Percentiles rank a stretch among this genome's conserved stretches.
Conservation (phyloP, 257 asterid species). For the Leptodermis oblonga region DNA sequence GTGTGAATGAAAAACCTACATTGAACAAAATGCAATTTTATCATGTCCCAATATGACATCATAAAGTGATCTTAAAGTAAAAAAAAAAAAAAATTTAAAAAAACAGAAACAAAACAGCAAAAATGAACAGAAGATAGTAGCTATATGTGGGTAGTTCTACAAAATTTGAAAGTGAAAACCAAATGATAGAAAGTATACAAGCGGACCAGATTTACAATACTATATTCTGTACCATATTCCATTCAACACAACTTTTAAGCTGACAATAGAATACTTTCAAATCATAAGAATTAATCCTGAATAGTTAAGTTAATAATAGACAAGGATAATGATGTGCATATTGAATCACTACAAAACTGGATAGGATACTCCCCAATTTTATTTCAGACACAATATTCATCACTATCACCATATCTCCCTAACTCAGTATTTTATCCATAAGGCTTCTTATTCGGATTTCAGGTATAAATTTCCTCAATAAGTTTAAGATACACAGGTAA, state of each 20-base stretch:
- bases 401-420: not conserved
- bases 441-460: not conserved
- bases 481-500: not conserved
- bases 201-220: not conserved
- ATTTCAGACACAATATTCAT: not conserved
- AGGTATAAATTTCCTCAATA: constrained; percentile 1
- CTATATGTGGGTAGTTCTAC: not conserved
- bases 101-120: not conserved
- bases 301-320: not conserved
- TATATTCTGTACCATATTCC: not conserved
- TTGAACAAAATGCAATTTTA: not conserved
- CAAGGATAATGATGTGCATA: not conserved
- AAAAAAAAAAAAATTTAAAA: not conserved
- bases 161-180: not conserved
- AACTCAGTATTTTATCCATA: not conserved
- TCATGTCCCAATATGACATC: not conserved
- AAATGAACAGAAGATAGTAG: not conserved
- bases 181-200: not conserved
- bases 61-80: not conserved
- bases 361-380: not conserved
- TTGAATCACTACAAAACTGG: not conserved
- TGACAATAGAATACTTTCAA: not conserved
- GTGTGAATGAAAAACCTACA: constrained; percentile 11
- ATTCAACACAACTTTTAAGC: not conserved
- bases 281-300: not conserved